Percentiles rank a stretch among this genome's conserved stretches.
Evolutionary conservation across 139 green algal genomes (phyloP).

Genomic region (Volvox africanus): DNA sequence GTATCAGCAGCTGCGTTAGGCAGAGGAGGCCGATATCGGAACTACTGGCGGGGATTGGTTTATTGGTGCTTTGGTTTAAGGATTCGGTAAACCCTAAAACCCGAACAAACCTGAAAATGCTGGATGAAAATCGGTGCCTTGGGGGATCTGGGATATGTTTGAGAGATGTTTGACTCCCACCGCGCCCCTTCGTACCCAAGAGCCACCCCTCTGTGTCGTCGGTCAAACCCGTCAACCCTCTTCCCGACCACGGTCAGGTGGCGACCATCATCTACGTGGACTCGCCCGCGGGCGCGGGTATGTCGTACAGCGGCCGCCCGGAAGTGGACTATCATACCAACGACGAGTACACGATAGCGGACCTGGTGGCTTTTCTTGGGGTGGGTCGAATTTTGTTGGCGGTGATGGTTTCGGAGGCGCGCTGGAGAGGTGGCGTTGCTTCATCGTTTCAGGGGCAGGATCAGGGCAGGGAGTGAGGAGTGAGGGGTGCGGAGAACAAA

Average conservation of each 20-base stretch:
- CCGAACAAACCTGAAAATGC: no score
- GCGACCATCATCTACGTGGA: constrained; percentile 70
- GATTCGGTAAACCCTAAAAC: no score
- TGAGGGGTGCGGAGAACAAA: background rate
- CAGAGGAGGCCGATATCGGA: no score
- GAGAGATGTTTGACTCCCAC: no score
- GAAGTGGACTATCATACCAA: constrained; percentile 58
- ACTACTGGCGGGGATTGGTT: no score
- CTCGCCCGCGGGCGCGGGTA: constrained; percentile 63
- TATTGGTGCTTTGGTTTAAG: no score
- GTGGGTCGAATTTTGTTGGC: background rate
- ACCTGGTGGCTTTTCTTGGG: constrained; percentile 58
- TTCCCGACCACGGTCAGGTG: background rate
- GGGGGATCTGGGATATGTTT: no score
- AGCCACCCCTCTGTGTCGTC: no score
- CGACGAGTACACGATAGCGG: constrained; percentile 55
- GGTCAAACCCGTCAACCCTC: no score
- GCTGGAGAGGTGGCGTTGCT: background rate
- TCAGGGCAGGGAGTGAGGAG: background rate
- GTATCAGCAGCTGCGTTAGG: constrained; percentile 8
- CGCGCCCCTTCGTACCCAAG: no score
- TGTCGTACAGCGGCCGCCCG: constrained; percentile 53
- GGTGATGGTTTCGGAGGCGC: background rate
- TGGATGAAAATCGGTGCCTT: no score
- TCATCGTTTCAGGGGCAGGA: no score